Evolutionary conservation across 177 flowering plant species (phyloP), one percentile per base, ranked within the genome.

Genomic region (Telopea speciosissima): DNA sequence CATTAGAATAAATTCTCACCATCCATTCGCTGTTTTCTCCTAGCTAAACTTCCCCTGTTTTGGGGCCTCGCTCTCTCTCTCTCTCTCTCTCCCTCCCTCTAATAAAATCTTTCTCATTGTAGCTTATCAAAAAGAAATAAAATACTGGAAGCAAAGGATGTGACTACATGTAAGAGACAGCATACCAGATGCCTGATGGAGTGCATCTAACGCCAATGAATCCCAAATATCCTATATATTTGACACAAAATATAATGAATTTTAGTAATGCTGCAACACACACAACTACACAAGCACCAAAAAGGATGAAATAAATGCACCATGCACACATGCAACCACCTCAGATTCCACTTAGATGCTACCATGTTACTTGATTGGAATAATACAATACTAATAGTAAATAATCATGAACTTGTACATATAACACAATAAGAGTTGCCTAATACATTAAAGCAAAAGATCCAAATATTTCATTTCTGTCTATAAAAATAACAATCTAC

Each of bases 101-200:
- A 28, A 28, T 28, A 28, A 28, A 28, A 28, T 28, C 31, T 28
- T n/a, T n/a, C 31, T 36, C 7, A 36, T 36, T 36, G 8, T 36
- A 36, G 40, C 40, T 36, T 36, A 36, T 36, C 40, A 36, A 36
- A 36, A 36, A 36, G 6, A 0, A 36, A 36, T 3, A 0, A 36
- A 36, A 36, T 36, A 36, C 40, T 36, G 40, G 54, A 63, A 16
- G 13, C 65, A 14, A 12, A 62, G 19, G 31, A 6, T 10, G 31
- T 17, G 17, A 28, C 66, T 63, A 26, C 2, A 28, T 17, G 17
- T 28, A 28, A 16, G 8, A 68, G 54, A 67, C 2, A 24, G 19
- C 83, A 82, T 84, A 92, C 97, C 92, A 36, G 92, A 80, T 52
- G 96, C 92, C 70, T 90, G 90, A 25, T 80, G 79, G 63, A 92